Percentiles rank a stretch among this genome's conserved stretches.
phyloP scores from a whole-genome alignment of 345 rosid species.

The Salix dunnii region DNA sequence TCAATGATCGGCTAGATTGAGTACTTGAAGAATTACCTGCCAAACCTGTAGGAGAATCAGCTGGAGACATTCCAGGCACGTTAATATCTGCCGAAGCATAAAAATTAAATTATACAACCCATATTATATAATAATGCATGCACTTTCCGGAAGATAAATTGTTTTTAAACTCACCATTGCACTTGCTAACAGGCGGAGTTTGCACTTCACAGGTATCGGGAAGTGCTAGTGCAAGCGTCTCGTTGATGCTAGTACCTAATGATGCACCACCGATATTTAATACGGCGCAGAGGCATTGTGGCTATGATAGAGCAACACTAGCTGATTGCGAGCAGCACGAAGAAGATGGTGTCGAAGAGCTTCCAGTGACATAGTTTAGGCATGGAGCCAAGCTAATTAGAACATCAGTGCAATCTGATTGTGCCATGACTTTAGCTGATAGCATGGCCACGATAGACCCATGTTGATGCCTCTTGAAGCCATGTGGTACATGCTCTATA shows the following conservation, averaged over 20 bases:
- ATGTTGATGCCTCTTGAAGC: slow-evolving; percentile 13
- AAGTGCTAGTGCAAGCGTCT: slow-evolving; percentile 48
- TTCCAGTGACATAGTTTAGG: slow-evolving; percentile 38
- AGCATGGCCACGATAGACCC: slow-evolving; percentile 22
- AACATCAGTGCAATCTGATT: slow-evolving; percentile 42
- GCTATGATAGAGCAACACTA: slow-evolving; percentile 44
- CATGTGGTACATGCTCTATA: not conserved
- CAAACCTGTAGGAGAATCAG: slow-evolving; percentile 24
- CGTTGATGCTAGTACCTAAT: slow-evolving; percentile 40
- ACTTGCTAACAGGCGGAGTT: slow-evolving; percentile 51
- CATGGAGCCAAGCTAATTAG: slow-evolving; percentile 43
- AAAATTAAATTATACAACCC: not conserved
- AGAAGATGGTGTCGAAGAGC: slow-evolving; percentile 42
- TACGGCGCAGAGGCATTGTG: slow-evolving; percentile 47
- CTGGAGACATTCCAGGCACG: slow-evolving; percentile 10
- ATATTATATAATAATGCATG: not conserved
- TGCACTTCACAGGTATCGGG: slow-evolving; percentile 50
- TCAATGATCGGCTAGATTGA: not conserved
- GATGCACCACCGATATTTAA: slow-evolving; percentile 40
- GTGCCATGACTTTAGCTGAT: slow-evolving; percentile 29
- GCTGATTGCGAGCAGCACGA: slow-evolving; percentile 56
- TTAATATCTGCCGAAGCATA: slow-evolving; percentile 2
- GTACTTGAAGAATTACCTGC: slow-evolving; percentile 2
- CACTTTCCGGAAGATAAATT: not conserved
- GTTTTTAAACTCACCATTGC: slow-evolving; percentile 33